Evolutionary conservation across 805 yeast genomes (phyloP).

Genomic region (Ogataea ramenticola): DNA sequence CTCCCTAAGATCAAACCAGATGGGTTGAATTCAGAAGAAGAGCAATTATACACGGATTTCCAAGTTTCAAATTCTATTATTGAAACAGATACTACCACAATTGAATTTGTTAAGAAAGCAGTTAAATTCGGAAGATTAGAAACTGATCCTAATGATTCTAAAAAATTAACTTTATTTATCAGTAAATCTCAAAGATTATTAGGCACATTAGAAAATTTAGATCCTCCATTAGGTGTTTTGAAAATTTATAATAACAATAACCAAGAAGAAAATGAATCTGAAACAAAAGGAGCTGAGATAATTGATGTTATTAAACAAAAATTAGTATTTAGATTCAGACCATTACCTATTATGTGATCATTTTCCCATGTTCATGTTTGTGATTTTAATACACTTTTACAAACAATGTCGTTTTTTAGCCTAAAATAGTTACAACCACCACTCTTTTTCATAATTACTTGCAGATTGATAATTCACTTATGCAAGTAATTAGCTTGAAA

Average conservation of each 20-base stretch:
- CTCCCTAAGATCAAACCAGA: conserved; percentile 33
- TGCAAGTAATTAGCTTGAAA: too few relatives aligned
- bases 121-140: conserved; percentile 45
- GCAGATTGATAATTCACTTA: background rate
- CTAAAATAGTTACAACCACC: too few relatives aligned
- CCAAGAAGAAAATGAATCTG: conserved; percentile 3
- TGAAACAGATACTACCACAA: background rate
- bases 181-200: conserved; percentile 66
- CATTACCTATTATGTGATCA: conserved; percentile 66
- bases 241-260: conserved; percentile 37
- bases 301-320: conserved; percentile 55
- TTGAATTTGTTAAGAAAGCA: conserved; percentile 25
- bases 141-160: conserved; percentile 33
- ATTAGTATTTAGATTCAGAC: conserved; percentile 58
- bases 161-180: conserved; percentile 49
- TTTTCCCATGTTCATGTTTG: background rate
- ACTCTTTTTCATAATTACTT: too few relatives aligned
- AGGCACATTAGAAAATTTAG: conserved; percentile 52
- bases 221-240: conserved; percentile 60
- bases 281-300: conserved; percentile 33
- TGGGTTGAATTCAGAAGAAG: conserved; percentile 27
- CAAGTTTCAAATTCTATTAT: conserved; percentile 7
- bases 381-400: too few relatives aligned
- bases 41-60: conserved; percentile 27
- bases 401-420: too few relatives aligned